Percentiles rank a stretch among this genome's conserved stretches.
Conservation (phyloP, 495 filamentous ascomycete species). For the Xylaria flabelliformis region DNA sequence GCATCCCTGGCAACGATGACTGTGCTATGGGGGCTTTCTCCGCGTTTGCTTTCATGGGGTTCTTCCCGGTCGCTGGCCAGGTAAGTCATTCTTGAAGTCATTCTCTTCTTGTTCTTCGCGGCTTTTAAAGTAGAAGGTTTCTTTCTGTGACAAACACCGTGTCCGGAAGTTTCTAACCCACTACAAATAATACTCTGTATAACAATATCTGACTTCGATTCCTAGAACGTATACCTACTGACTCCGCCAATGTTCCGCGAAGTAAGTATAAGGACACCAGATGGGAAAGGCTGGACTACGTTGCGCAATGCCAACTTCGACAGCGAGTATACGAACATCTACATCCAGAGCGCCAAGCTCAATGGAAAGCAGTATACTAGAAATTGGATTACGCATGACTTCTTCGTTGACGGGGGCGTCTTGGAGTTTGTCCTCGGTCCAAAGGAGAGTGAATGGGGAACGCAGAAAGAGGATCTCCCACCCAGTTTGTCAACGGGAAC, state of each 20-base stretch:
- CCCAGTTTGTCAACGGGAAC: constrained; percentile 58
- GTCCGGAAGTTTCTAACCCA: background rate
- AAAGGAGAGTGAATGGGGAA: constrained; percentile 75
- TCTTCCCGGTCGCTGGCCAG: constrained; percentile 77
- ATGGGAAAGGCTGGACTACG: constrained; percentile 61
- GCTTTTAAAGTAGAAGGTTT: background rate
- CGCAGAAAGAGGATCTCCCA: constrained; percentile 65
- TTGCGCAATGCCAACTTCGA: constrained; percentile 69
- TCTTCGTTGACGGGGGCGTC: constrained; percentile 70
- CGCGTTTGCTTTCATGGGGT: constrained; percentile 71
- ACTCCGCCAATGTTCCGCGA: constrained; percentile 69
- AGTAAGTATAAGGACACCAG: constrained; percentile 63
- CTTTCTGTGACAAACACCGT: too few species aligned
- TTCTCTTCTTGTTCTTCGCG: background rate
- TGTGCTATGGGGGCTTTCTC: constrained; percentile 78
- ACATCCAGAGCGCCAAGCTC: constrained; percentile 70
- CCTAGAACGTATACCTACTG: constrained; percentile 68
- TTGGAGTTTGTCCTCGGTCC: constrained; percentile 68
- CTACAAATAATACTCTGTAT: background rate
- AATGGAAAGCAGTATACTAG: constrained; percentile 67
- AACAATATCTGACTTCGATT: background rate
- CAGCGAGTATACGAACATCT: constrained; percentile 63
- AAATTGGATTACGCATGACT: constrained; percentile 77
- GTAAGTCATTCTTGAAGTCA: constrained; percentile 19
- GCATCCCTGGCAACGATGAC: constrained; percentile 79